Conservation (phyloP, 257 asterid genomes). For the Prunella vulgaris region DNA sequence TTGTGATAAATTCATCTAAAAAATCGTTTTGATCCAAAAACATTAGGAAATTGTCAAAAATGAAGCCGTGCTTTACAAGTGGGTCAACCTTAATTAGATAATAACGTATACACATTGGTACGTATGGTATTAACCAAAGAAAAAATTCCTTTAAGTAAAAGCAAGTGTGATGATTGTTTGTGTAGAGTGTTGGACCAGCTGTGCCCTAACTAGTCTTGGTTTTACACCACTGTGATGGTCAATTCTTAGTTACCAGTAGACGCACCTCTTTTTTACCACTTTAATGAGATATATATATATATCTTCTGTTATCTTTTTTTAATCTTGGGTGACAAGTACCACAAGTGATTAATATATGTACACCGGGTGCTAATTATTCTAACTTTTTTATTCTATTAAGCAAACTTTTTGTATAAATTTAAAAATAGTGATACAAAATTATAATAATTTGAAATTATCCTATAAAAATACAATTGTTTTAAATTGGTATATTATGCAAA, state of each 20-base stretch:
- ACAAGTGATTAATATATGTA: background rate
- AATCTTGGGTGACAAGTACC: background rate
- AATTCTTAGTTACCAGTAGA: background rate
- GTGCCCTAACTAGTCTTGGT: background rate
- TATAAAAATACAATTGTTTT: too few relatives aligned
- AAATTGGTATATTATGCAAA: too few relatives aligned
- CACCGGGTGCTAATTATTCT: background rate
- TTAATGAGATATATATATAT: background rate
- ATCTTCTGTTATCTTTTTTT: background rate
- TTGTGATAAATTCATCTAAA: too few relatives aligned
- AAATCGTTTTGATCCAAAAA: too few relatives aligned
- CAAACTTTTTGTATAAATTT: too few relatives aligned
- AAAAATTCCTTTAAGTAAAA: background rate
- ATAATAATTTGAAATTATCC: too few relatives aligned
- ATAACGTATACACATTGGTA: background rate
- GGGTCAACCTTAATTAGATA: background rate
- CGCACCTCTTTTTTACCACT: background rate
- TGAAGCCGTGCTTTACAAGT: background rate
- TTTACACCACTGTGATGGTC: conserved; percentile 1
- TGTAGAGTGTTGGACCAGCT: background rate
- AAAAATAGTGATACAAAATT: too few relatives aligned
- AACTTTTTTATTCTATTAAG: too few relatives aligned
- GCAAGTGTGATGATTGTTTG: background rate
- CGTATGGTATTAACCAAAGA: background rate
- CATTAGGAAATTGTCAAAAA: background rate